A percentile compares a stretch with the other conserved stretches of the same genome.
These are phyloP conservation scores for Lichtheimia ornata DNA, from an alignment of 371 early-diverging fungal genomes.

Conservation along the genomic window DNA sequence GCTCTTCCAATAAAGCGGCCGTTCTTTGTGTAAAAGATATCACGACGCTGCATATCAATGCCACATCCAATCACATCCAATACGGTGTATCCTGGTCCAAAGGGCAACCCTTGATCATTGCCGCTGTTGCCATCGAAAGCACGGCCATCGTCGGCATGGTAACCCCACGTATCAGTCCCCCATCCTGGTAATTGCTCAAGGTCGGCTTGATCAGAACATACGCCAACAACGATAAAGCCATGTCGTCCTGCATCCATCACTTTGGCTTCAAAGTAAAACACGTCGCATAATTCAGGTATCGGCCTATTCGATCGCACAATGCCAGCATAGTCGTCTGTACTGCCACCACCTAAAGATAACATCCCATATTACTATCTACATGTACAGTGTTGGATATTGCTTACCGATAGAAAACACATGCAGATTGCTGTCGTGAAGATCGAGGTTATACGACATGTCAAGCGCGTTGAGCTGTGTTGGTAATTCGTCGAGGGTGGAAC, in stretches of 20 bases:
- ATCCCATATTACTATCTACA: too few species aligned
- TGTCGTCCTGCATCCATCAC: conserved; percentile 87
- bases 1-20: conserved; percentile 78
- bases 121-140: conserved; percentile 74
- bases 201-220: conserved; percentile 60
- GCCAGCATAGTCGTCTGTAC: conserved; percentile 53
- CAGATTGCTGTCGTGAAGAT: too few species aligned
- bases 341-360: too few species aligned
- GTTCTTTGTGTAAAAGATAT: conserved; percentile 91
- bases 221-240: conserved; percentile 92
- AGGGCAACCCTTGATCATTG: conserved; percentile 77
- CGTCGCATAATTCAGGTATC: conserved; percentile 84
- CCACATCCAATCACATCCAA: conserved; percentile 94
- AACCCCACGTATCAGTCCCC: conserved; percentile 84
- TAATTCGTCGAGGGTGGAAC: too few species aligned
- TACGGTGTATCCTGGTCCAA: conserved; percentile 91
- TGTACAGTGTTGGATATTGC: too few species aligned
- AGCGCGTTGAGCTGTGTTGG: too few species aligned
- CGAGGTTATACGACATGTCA: too few species aligned
- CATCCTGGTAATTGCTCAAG: conserved; percentile 84
- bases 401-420: too few species aligned
- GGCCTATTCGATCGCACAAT: conserved; percentile 78
- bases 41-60: conserved; percentile 76
- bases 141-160: conserved; percentile 94
- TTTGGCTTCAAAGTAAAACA: conserved; percentile 89